Evolutionary conservation across 306 rosid species (phyloP), one percentile per base, ranked within the genome.

Genomic region (Hippophae gyantsensis): DNA sequence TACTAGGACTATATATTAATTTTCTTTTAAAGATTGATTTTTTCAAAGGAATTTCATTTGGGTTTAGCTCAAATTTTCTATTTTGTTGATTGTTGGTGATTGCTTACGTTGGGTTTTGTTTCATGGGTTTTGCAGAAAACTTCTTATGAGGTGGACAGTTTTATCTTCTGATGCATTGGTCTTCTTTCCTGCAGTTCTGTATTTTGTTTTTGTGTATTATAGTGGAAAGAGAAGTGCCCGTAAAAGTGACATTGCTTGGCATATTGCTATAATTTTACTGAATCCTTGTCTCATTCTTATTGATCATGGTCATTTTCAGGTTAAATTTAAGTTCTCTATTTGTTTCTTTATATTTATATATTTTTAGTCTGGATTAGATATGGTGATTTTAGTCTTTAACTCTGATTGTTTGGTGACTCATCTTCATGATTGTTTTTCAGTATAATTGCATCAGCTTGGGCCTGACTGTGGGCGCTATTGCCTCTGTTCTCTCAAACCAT

Each of bases 71-170:
- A 12, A 5, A 12, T 49, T 49, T 49, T 14, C 14, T 10, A 48
- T 48, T 48, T 10, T 48, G 7, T 12, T 10, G 14, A 12, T 11
- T 8, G 53, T 49, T 49, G 53, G 41, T n/a, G 38, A 5, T 43
- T 43, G 7, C 5, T 58, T 41, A 6, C n/a, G 10, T 58, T 57
- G 52, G 13, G 55, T 47, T 52, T 26, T 25, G 11, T 58, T 23
- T 44, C 8, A 3, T 43, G 62, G 48, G 49, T 7, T 52, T 54
- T 62, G 82, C 85, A 90, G 95, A 74, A 92, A 92, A 77, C 84
- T 85, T 51, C 95, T 92, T 45, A 92, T 92, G 99, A 77, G 96
- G 71, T 92, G 95, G 96, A 85, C 89, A 10, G 99, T 85, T 79
- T 56, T 92, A 62, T 92, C 89, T 13, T 92, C 96, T 1, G 98